A percentile compares a stretch with the other conserved stretches of the same genome.
Conservation (phyloP, 2,329 filamentous ascomycete species). For the Exophiala sideris region DNA sequence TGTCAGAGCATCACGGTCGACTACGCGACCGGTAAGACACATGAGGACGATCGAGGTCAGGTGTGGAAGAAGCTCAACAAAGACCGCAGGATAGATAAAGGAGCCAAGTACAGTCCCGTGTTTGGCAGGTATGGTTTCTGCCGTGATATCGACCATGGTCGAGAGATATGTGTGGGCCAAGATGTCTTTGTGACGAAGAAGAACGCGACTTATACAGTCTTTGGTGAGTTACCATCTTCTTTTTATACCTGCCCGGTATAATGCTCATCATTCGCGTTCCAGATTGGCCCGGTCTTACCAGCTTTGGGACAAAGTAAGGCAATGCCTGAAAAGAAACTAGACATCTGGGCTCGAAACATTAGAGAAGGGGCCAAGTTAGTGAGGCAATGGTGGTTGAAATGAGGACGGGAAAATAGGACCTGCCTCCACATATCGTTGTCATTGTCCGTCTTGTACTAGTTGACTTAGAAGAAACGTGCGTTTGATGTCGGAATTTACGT, state of each 20-base stretch:
- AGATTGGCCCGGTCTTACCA: not conserved
- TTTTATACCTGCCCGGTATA: not conserved
- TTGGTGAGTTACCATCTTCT: slow-evolving; percentile 12
- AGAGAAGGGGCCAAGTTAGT: too few species aligned
- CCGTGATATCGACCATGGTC: not conserved
- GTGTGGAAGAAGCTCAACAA: slow-evolving; percentile 30
- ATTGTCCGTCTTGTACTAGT: too few species aligned
- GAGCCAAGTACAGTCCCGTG: slow-evolving; percentile 29
- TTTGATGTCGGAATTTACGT: too few species aligned
- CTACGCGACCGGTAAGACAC: slow-evolving; percentile 27
- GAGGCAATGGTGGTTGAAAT: too few species aligned
- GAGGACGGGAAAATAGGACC: too few species aligned
- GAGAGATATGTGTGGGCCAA: slow-evolving; percentile 7
- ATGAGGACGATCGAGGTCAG: slow-evolving; percentile 22
- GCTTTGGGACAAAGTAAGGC: not conserved
- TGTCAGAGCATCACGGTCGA: slow-evolving; percentile 30
- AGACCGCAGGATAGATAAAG: slow-evolving; percentile 28
- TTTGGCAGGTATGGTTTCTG: slow-evolving; percentile 27
- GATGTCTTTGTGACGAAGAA: slow-evolving; percentile 11
- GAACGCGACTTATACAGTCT: slow-evolving; percentile 8
- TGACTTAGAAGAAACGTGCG: too few species aligned
- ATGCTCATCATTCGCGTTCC: not conserved
- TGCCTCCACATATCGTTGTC: too few species aligned
- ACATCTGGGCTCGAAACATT: too few species aligned
- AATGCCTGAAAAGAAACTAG: too few species aligned